Conservation (phyloP, 306 rosid species). For the Vicia sativa region DNA sequence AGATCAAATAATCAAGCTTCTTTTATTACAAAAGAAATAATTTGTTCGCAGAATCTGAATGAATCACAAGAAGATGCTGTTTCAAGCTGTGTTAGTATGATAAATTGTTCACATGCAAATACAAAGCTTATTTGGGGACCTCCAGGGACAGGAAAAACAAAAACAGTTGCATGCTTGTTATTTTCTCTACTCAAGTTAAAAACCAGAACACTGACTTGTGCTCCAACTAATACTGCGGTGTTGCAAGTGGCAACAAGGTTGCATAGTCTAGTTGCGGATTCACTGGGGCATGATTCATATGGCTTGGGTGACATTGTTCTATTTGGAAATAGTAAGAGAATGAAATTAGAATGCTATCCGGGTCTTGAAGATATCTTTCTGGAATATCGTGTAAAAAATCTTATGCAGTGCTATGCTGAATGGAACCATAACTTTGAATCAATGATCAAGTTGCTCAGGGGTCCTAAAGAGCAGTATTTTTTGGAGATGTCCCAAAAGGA, state of each 20-base stretch:
- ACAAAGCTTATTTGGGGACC: slow-evolving; percentile 72
- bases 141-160: slow-evolving; percentile 72
- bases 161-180: slow-evolving; percentile 52
- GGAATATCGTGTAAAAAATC: slow-evolving; percentile 25
- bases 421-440: slow-evolving; percentile 37
- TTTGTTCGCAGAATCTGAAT: slow-evolving; percentile 45
- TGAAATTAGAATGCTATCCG: slow-evolving; percentile 35
- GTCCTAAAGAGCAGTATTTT: slow-evolving; percentile 28
- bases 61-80: slow-evolving; percentile 50
- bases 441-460: slow-evolving; percentile 32
- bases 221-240: slow-evolving; percentile 41
- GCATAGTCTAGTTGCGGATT: slow-evolving; percentile 3
- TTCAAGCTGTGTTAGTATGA: slow-evolving; percentile 43
- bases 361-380: slow-evolving; percentile 40
- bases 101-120: slow-evolving; percentile 37
- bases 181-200: slow-evolving; percentile 38
- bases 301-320: slow-evolving; percentile 31
- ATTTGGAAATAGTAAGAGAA: slow-evolving; percentile 40
- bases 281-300: slow-evolving; percentile 2
- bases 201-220: slow-evolving; percentile 55
- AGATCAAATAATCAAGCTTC: not conserved
- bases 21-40: not conserved
- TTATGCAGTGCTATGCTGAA: slow-evolving; percentile 22
- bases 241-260: slow-evolving; percentile 49
- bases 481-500: slow-evolving; percentile 3